Percentiles rank a stretch among this genome's conserved stretches.
These are phyloP conservation scores for Chrysosporium keratinophilum DNA, from an alignment of 2,329 filamentous ascomycete species.

Conservation along the genomic window DNA sequence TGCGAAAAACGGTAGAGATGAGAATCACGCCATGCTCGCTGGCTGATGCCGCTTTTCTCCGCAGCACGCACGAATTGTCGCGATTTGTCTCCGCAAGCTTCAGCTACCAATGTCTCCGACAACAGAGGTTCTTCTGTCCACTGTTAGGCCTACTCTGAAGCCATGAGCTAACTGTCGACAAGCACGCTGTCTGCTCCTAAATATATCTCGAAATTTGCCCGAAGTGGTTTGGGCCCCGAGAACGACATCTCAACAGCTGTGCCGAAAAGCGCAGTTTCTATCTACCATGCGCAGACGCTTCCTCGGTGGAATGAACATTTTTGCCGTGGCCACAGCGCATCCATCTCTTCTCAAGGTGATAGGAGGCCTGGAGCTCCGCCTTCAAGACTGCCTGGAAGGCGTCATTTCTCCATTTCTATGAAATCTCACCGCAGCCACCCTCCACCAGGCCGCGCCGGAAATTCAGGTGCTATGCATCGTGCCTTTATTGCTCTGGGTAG, in stretches of 20 bases:
- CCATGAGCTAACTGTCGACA: neutral
- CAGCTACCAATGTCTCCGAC: neutral
- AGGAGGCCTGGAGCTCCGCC: neutral
- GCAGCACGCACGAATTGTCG: neutral
- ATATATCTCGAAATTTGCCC: neutral
- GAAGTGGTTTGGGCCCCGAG: neutral
- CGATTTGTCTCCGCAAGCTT: neutral
- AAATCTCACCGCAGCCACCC: constrained; percentile 7
- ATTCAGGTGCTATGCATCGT: constrained; percentile 8
- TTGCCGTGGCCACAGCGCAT: neutral
- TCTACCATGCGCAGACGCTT: neutral
- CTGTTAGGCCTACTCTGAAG: neutral
- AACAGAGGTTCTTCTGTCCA: neutral
- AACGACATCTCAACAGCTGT: neutral
- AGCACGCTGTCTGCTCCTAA: neutral
- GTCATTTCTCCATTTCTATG: neutral
- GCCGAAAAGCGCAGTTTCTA: neutral
- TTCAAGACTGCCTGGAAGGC: neutral
- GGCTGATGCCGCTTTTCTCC: constrained; percentile 1
- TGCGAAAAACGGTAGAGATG: constrained; percentile 1
- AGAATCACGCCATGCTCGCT: neutral
- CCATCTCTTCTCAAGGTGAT: neutral
- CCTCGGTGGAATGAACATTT: neutral
- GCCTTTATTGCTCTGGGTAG: constrained; percentile 85
- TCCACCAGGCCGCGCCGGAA: constrained; percentile 23